These are phyloP conservation scores for Coprinopsis cinerea DNA, from an alignment of 768 basidiomycete species.

Conservation along the genomic window DNA sequence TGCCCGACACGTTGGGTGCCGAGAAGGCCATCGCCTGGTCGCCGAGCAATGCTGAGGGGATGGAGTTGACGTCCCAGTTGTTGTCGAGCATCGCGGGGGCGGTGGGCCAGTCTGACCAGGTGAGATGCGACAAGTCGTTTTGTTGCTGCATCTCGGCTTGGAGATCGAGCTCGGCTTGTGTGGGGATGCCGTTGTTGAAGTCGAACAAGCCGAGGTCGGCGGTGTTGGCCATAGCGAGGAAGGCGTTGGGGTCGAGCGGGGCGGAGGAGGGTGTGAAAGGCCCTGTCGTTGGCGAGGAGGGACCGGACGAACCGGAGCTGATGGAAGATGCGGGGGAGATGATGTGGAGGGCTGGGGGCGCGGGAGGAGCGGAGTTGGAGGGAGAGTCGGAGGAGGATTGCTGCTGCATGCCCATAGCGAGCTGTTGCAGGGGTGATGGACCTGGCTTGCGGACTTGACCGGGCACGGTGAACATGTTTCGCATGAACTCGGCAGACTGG, in stretches of 20 bases:
- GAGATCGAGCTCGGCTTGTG: slow-evolving; percentile 30
- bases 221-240: slow-evolving; percentile 19
- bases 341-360: slow-evolving; percentile 47
- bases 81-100: slow-evolving; percentile 41
- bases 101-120: slow-evolving; percentile 35
- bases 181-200: slow-evolving; percentile 19
- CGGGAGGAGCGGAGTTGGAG: slow-evolving; percentile 30
- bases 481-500: slow-evolving; percentile 46
- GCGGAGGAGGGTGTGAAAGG: slow-evolving; percentile 45
- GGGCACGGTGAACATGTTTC: slow-evolving; percentile 39
- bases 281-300: slow-evolving; percentile 42
- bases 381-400: neutral
- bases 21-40: neutral
- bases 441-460: slow-evolving; percentile 17
- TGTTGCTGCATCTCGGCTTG: slow-evolving; percentile 35
- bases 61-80: slow-evolving; percentile 62
- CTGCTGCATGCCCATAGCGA: slow-evolving; percentile 29
- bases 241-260: slow-evolving; percentile 22
- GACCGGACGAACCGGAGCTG: slow-evolving; percentile 41
- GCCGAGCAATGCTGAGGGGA: slow-evolving; percentile 60
- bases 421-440: slow-evolving; percentile 29
- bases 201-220: slow-evolving; percentile 14
- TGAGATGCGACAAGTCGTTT: slow-evolving; percentile 31
- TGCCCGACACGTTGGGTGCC: too few relatives aligned
- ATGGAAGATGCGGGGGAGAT: slow-evolving; percentile 46